These are phyloP conservation scores for Linderniella brevidens DNA, from an alignment of 257 asterid genomes.

Conservation along the genomic window DNA sequence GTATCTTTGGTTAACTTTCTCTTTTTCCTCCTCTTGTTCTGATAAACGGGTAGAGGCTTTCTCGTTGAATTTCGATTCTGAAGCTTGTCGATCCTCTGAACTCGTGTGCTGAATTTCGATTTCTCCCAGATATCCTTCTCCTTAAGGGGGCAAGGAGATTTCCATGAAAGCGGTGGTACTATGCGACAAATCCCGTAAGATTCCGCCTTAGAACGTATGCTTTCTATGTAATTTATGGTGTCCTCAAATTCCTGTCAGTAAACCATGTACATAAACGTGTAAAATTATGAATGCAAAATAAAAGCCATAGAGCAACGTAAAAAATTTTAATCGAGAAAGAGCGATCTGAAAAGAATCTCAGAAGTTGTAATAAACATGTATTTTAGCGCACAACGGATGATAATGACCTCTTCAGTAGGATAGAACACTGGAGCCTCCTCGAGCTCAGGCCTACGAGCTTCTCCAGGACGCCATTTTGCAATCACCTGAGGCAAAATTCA, in stretches of 20 bases:
- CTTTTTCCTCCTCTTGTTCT: slow-evolving; percentile 53
- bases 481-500: slow-evolving; percentile 47
- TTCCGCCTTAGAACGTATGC: slow-evolving; percentile 80
- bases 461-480: slow-evolving; percentile 83
- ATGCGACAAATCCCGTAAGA: slow-evolving; percentile 87
- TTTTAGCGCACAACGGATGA: slow-evolving; percentile 6
- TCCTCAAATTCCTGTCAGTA: slow-evolving; percentile 71
- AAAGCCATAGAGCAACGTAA: not conserved
- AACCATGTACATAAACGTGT: slow-evolving; percentile 10
- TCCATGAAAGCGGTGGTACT: slow-evolving; percentile 95
- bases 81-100: slow-evolving; percentile 85
- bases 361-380: not conserved
- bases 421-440: slow-evolving; percentile 82
- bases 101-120: slow-evolving; percentile 64
- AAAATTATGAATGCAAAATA: not conserved
- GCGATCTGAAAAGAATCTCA: not conserved
- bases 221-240: slow-evolving; percentile 64
- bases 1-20: slow-evolving; percentile 48
- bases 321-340: not conserved
- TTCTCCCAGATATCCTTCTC: slow-evolving; percentile 52
- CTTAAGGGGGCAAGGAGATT: slow-evolving; percentile 78
- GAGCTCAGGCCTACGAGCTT: slow-evolving; percentile 58
- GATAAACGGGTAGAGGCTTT: slow-evolving; percentile 35
- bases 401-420: slow-evolving; percentile 85
- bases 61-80: slow-evolving; percentile 69